Base-by-base conservation (phyloP, 768 basidiomycete species). In the Panus rudis region DNA sequence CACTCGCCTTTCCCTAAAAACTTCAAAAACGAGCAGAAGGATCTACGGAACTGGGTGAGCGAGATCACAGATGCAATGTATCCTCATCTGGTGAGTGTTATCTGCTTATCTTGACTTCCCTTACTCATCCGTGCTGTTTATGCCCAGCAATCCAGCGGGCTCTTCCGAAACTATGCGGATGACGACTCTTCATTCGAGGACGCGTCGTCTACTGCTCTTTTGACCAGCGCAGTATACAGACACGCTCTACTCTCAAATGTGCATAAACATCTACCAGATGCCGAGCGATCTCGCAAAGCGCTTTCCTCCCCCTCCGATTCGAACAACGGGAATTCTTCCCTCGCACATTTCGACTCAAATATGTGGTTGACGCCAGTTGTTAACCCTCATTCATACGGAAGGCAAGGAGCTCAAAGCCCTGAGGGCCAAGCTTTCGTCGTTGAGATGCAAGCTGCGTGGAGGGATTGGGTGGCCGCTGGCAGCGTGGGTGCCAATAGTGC, bases 351-450 rank as follows among this genome's bases (percentile, higher is more conserved):
- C 48, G 71, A 70, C 0, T n/a, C 49, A 7, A 64, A 78, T 28
- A 81, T 85, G 3, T 85, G 82, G 79, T 62, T 90, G 20, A 68
- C 65, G 4, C 85, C 85, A 4, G 87, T 91, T 14, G 85, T 85
- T 3, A 68, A 93, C 54, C 90, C 91, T 0, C 58, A 82, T 41
- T 57, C 66, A 2, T 80, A 70, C 52, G 64, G 66, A 0, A 10
- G 48, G 2, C 45, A 73, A 46, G 81, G 84, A 0, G 45, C 60
- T 0, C 17, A 75, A 16, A 85, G 83, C 46, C 75, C 90, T 2
- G 91, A 93, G 59, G 80, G 71, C 0, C 72, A 92, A 63, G 85
- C 84, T 6, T 93, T 93, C 59, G 76, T 85, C 10, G 59, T 92
- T 4, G 70, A 80, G 54, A 69, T 92, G 63, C 70, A 89, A 45